Base-by-base conservation (phyloP, 768 basidiomycete genomes). In the Lactifluus pinguis region DNA sequence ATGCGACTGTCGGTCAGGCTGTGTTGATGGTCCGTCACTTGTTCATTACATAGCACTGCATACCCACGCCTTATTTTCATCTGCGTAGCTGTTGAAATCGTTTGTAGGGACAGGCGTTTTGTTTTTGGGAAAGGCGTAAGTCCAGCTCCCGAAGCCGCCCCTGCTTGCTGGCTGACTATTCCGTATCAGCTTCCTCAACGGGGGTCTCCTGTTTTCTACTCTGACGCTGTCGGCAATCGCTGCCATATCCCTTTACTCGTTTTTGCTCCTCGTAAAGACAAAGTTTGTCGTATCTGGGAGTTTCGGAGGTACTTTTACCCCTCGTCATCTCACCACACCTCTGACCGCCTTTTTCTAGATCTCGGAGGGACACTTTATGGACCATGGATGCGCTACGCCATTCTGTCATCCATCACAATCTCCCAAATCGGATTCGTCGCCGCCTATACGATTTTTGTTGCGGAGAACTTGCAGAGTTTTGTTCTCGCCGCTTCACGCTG, bases 31-130 rank as follows among this genome's bases (percentile, higher is more conserved):
- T 90, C 67, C 44, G 82, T 70, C 19, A 45, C 38, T 15, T 2
- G 53, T 32, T 29, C 64, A 14, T 32, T 8, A 45, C 41, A 13
- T 15, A 21, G 38, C 39, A 14, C 36, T 53, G 60, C 45, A 29
- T 50, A 29, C 14, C 30, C 3, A 11, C 25, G 25, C 25, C 17
- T 11, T 57, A 25, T 30, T 54, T 36, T 38, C n/a, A 29, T 56
- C 32, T 32, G n/a, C 42, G 11, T 66, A 95, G 92, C 74, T 98
- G 57, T 75, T 97, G 60, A 98, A 98, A 74, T 84, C 89, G 1
- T 98, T 98, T 68, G 85, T 98, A 50, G 95, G 95, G 21, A 98
- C 95, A 14, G 95, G 95, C 15, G 88, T 99, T 10, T 72, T 99
- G 39, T 98, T 99, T 76, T 80, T 99, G 30, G 97, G 93, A 54